Percentiles rank a stretch among this genome's conserved stretches.
Conservation (phyloP, 2,329 filamentous ascomycete species). For the Fusarium beomiforme region DNA sequence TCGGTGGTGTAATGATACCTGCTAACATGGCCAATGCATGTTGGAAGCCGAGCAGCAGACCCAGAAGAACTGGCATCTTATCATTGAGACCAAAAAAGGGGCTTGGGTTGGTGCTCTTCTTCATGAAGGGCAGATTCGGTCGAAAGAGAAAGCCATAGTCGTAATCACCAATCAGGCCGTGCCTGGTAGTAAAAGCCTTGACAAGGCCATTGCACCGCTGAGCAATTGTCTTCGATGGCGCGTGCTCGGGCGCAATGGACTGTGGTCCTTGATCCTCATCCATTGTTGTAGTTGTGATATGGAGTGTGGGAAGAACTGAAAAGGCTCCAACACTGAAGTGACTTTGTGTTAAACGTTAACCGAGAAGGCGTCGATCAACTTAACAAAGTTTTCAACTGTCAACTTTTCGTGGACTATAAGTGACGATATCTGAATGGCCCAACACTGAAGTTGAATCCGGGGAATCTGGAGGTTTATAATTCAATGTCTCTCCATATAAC, state of each 20-base stretch:
- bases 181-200: slow-evolving; percentile 63
- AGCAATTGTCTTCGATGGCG: slow-evolving; percentile 45
- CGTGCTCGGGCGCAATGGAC: slow-evolving; percentile 56
- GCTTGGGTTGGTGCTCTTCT: slow-evolving; percentile 59
- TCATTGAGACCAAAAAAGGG: slow-evolving; percentile 90
- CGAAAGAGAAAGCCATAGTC: slow-evolving; percentile 91
- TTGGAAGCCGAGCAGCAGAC: slow-evolving; percentile 79
- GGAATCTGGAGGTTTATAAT: slow-evolving; percentile 21
- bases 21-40: slow-evolving; percentile 82
- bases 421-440: neutral
- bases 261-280: slow-evolving; percentile 66
- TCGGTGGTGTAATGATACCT: slow-evolving; percentile 80
- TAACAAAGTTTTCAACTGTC: neutral
- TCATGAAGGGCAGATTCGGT: slow-evolving; percentile 85
- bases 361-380: slow-evolving; percentile 4
- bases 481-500: slow-evolving; percentile 5
- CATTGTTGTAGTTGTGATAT: slow-evolving; percentile 50
- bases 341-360: slow-evolving; percentile 2
- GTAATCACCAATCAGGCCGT: slow-evolving; percentile 85
- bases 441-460: neutral
- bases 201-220: slow-evolving; percentile 42
- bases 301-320: slow-evolving; percentile 9
- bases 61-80: slow-evolving; percentile 78
- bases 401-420: neutral
- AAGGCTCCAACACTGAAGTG: neutral